Percentiles rank a stretch among this genome's conserved stretches.
phyloP scores from a whole-genome alignment of 2,329 filamentous ascomycete species.

The Rutstroemia sydowiana region DNA sequence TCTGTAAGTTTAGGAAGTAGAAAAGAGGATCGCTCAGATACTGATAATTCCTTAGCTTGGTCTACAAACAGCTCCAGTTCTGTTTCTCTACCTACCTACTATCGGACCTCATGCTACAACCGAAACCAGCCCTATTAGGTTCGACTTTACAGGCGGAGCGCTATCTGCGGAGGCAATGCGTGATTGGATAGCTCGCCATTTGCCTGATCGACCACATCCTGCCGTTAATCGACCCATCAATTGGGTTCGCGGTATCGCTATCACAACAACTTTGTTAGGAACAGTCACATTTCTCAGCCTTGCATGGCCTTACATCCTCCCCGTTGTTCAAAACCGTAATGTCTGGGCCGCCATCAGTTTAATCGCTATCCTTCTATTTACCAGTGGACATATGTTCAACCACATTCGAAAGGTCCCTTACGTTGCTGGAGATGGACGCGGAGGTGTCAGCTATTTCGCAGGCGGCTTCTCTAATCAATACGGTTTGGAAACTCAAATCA shows the following conservation, averaged over 20 bases:
- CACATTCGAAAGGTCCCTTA: slow-evolving; percentile 96
- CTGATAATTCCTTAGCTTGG: slow-evolving; percentile 55
- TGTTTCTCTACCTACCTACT: slow-evolving; percentile 83
- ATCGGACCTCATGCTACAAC: slow-evolving; percentile 68
- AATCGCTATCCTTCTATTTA: slow-evolving; percentile 86
- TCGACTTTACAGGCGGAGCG: slow-evolving; percentile 73
- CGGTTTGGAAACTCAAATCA: slow-evolving; percentile 89
- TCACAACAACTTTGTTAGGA: slow-evolving; percentile 63
- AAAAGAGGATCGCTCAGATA: neutral
- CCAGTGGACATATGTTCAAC: slow-evolving; percentile 98
- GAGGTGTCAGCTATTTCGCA: slow-evolving; percentile 85
- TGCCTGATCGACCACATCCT: slow-evolving; percentile 72
- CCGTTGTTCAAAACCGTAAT: slow-evolving; percentile 81
- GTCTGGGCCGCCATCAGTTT: slow-evolving; percentile 88
- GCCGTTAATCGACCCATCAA: slow-evolving; percentile 78
- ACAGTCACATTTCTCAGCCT: slow-evolving; percentile 61
- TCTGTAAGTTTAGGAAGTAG: slow-evolving; percentile 48
- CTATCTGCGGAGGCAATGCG: slow-evolving; percentile 72
- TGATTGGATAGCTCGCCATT: slow-evolving; percentile 68
- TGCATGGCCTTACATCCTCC: slow-evolving; percentile 70
- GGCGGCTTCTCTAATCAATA: slow-evolving; percentile 89
- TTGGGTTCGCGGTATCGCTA: slow-evolving; percentile 66
- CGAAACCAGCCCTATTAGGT: slow-evolving; percentile 63
- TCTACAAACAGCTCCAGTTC: slow-evolving; percentile 87
- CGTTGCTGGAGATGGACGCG: slow-evolving; percentile 74